Base-by-base conservation (phyloP, 441 rosid species). In the Francoa sonchifolia region DNA sequence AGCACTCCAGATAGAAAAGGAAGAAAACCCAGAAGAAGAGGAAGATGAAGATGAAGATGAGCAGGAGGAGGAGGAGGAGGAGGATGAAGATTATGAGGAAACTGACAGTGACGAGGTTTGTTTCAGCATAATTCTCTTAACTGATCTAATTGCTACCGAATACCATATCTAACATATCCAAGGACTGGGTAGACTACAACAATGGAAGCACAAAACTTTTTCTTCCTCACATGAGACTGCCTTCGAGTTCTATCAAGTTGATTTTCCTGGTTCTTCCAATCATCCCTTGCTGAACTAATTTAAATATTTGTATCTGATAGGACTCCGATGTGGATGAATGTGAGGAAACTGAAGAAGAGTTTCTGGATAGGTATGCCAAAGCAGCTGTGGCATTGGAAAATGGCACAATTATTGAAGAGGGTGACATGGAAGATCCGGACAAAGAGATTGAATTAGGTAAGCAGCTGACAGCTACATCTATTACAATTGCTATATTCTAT, bases 301-400 rank as follows among this genome's bases (percentile, higher is more conserved):
- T 26, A 2, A 22, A 19, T 21, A 29, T 28, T 57, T 32, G 43
- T 19, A 54, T 20, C 39, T 48, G n/a, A n/a, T 57, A 86, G 96
- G 94, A 86, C 47, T 86, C 94, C 0, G 87, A 73, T 68, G 74
- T 52, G 26, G 85, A 76, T 11, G 82, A 76, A 36, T 59, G 41
- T 47, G 94, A 79, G 58, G 96, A 82, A 86, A 86, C 94, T 3
- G 79, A 82, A 50, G 84, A 79, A 65, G 79, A 86, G 55, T 79
- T 82, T 59, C 62, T 86, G 25, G 82, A 82, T 59, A 79, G 96
- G 58, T 77, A 86, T 74, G 96, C 94, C 33, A 58, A 62, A 68
- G 77, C 79, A 28, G 96, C 96, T 16, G 59, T 56, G 32, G 82
- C 63, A 21, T 66, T 82, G 62, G 85, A 79, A 34, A 54, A 73